Evolutionary conservation across 75 land plant genomes (phyloP).

Genomic region (Ceratopteris richardii): DNA sequence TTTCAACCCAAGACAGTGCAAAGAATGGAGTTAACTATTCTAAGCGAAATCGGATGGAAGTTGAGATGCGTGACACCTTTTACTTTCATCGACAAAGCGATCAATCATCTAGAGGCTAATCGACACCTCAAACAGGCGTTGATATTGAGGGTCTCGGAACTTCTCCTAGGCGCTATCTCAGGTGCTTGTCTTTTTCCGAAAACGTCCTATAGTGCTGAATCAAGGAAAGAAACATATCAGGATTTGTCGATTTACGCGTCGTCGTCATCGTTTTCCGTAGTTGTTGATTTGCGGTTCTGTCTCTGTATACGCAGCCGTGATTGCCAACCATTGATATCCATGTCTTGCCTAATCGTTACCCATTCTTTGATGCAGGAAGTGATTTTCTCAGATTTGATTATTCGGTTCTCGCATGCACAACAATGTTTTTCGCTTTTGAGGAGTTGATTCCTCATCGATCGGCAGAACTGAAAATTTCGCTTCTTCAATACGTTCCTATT

Average conservation of each 20-base stretch:
- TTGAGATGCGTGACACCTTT: constrained; percentile 62
- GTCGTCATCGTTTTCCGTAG: neutral
- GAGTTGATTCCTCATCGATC: neutral
- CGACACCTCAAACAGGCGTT: neutral
- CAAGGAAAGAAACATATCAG: neutral
- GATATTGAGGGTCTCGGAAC: neutral
- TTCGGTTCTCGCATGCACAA: neutral
- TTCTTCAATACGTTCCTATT: neutral
- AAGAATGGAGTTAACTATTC: constrained; percentile 66
- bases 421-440: constrained; percentile 3
- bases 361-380: neutral
- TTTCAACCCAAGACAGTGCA: constrained; percentile 59
- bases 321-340: neutral
- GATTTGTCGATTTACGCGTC: neutral
- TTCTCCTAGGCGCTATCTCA: neutral
- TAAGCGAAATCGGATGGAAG: constrained; percentile 54
- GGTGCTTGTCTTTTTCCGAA: neutral
- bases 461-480: neutral
- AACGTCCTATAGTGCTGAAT: too few species aligned
- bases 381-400: constrained; percentile 5
- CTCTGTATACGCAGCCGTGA: neutral
- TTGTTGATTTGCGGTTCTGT: neutral
- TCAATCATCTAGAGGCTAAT: neutral
- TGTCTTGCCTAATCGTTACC: neutral
- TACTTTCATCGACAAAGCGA: constrained; percentile 33